These are phyloP conservation scores for Umbilicus rupestris DNA, from an alignment of 164 flowering plant species.

Conservation along the genomic window DNA sequence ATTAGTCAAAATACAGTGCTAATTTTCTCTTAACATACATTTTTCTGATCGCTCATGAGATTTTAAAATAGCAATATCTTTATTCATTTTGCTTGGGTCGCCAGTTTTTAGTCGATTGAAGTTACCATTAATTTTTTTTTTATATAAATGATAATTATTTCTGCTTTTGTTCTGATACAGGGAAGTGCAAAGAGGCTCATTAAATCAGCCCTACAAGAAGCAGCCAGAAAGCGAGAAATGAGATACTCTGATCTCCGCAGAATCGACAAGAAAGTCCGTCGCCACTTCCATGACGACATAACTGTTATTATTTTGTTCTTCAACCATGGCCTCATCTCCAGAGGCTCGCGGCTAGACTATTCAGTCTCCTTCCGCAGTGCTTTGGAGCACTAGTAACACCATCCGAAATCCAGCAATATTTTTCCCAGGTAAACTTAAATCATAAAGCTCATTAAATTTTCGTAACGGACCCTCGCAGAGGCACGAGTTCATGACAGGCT, in stretches of 20 bases:
- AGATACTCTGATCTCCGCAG: slow-evolving; percentile 54
- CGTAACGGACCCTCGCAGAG: not conserved
- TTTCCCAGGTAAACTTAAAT: not conserved
- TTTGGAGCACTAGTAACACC: slow-evolving; percentile 25
- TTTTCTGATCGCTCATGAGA: not conserved
- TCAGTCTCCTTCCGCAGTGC: slow-evolving; percentile 54
- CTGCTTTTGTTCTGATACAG: slow-evolving; percentile 20
- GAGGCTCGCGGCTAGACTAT: slow-evolving; percentile 29
- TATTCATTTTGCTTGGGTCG: too few relatives aligned
- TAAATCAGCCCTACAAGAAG: slow-evolving; percentile 73
- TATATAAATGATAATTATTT: not conserved
- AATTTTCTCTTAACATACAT: not conserved
- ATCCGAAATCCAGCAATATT: not conserved
- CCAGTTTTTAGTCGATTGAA: too few relatives aligned
- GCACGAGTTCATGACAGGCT: not conserved
- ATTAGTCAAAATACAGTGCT: not conserved
- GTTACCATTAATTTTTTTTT: not conserved
- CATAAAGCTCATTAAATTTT: not conserved
- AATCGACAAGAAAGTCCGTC: slow-evolving; percentile 62
- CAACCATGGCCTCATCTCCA: slow-evolving; percentile 46
- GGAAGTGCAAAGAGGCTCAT: slow-evolving; percentile 67
- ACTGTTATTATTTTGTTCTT: slow-evolving; percentile 62
- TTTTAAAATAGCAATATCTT: not conserved
- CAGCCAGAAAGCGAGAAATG: slow-evolving; percentile 74
- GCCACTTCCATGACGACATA: slow-evolving; percentile 81